Base-by-base conservation (phyloP, 805 yeast species). In the Kazachstania bromeliacearum region DNA sequence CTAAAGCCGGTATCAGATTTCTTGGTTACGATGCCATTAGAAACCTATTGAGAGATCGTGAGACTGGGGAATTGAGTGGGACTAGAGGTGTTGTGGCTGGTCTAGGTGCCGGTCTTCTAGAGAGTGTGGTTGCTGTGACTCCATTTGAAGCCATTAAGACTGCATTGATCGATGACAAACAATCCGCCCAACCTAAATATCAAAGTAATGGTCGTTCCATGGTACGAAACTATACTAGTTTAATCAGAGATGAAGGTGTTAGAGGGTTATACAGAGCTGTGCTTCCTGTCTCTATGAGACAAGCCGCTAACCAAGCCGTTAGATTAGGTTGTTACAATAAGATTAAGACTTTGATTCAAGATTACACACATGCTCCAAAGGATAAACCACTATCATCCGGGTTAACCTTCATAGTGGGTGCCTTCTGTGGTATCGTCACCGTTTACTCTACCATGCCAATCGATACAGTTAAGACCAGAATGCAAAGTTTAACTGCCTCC, bases 61-160 rank as follows among this genome's bases (percentile, higher is more conserved):
- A 83, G 43, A 55, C 61, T 4, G 97, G 97, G 5, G 82, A 85
- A 59, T 63, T 92, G 33, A 77, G 92, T 24, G 95, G 95, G 3
- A 79, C 92, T 6, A 63, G 95, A 51, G 97, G 97, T 46, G 94
- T 88, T 5, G 41, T 89, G 22, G 98, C 98, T 1, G 98, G 98
- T n/a, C 66, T 92, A 30, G 96, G 97, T 33, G 98, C 98, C 2
- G 98, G 98, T 25, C 71, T 88, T 31, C 61, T 89, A 42, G 98
- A 89, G 57, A 80, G 94, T 39, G 80, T 87, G 19, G 68, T 88
- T 31, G 97, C 97, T 0, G 95, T 92, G 33, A 89, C 98, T 0
- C 98, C 98, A 2, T 87, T 88, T 38, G 98, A 89, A 60, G 94
- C 96, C 24, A 85, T 89, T 61, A 89, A 89, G 57, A 89, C 97